Percentiles rank a stretch among this genome's conserved stretches.
Evolutionary conservation across 2,329 filamentous ascomycete species (phyloP).

Genomic region (Neospermospora avenae): DNA sequence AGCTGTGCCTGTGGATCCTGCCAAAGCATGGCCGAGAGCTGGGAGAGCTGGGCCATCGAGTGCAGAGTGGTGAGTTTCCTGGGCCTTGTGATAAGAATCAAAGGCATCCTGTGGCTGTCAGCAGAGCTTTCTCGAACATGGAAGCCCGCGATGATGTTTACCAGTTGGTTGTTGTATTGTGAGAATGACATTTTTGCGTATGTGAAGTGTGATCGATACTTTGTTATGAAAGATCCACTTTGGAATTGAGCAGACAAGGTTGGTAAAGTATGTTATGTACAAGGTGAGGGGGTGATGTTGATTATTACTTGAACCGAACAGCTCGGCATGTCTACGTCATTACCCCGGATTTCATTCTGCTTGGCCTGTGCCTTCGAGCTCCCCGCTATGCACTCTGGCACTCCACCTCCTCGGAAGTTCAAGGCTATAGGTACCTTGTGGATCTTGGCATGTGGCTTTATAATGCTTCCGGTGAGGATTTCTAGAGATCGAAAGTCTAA

Average conservation of each 20-base stretch:
- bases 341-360: constrained; percentile 15
- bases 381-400: no score
- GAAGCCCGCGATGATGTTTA: constrained; percentile 21
- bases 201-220: not conserved
- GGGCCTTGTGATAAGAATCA: constrained; percentile 35
- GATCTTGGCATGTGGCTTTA: no score
- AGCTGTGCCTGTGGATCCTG: constrained; percentile 74
- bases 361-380: not conserved
- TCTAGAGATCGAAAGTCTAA: no score
- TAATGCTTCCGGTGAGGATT: no score
- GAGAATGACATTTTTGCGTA: constrained; percentile 2
- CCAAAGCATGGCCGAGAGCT: constrained; percentile 76
- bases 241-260: not conserved
- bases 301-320: not conserved
- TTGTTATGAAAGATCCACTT: not conserved
- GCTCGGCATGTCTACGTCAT: constrained; percentile 11
- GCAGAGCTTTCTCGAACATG: not conserved
- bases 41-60: constrained; percentile 50
- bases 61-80: constrained; percentile 34
- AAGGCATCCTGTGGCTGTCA: constrained; percentile 30
- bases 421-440: not conserved
- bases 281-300: not conserved
- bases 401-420: not conserved
- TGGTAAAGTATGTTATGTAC: not conserved
- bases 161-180: constrained; percentile 40